Base-by-base conservation (phyloP, 2,329 filamentous ascomycete genomes). In the Pseudogymnoascus sp. region DNA sequence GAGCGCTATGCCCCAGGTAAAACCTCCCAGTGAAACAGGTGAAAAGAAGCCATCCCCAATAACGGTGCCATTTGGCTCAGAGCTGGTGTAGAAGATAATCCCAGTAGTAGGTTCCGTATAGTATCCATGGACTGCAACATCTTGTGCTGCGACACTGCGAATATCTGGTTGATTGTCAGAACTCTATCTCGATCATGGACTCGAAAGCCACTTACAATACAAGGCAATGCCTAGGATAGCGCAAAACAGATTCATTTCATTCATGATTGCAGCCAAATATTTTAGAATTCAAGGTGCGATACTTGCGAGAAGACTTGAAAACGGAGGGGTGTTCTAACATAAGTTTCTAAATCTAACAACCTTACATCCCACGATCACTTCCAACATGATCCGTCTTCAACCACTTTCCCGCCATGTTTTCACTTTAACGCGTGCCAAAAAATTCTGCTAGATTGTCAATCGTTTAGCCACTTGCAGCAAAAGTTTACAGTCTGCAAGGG, bases 1-100 rank as follows among this genome's bases (percentile, higher is more conserved):
- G 14, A 86, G 73, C 1, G 80, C 80, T 60, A 86, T 68, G 68
- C 84, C 84, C 59, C 82, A 82, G 33, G 77, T 79, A 60, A 81
- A 76, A 37, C 78, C 78, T 62, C 78, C 80, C 59, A 61, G 39
- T 19, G 68, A 68, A 37, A 65, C 65, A 7, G 58, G 43, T 4
- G 68, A 69, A 41, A 72, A 71, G 33, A 70, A 67, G 62, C 69
- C 70, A 63, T 68, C 70, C 8, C 70, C 70, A 14, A 70, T 66
- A 14, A 76, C 76, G 7, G 76, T 71, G 4, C 72, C 72, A 61
- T 75, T 71, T 37, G 71, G 68, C 37, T 80, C 76, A 11, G 72
- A 75, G 70, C 78, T 82, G 58, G 80, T 80, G 67, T 80, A 78
- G 71, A 84, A 83, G 29, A 72, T 74, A 66, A 84, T 83, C 19